Percentiles rank a stretch among this genome's conserved stretches.
These are phyloP conservation scores for Coemansia sp. DNA, from an alignment of 192 early-diverging fungal species.

Conservation along the genomic window DNA sequence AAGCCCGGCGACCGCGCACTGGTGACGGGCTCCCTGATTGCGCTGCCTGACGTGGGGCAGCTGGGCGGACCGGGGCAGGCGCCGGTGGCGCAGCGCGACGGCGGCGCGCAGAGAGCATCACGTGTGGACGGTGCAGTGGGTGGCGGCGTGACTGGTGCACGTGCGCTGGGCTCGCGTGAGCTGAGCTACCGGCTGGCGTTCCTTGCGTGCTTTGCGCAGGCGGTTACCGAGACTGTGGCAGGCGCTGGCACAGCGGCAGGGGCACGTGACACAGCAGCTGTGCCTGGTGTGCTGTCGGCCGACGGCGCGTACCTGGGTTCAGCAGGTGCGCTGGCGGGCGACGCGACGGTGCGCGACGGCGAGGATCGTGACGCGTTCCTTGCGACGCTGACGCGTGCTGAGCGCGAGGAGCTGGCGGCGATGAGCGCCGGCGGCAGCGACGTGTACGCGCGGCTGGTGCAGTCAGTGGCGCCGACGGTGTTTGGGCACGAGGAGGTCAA, in stretches of 20 bases:
- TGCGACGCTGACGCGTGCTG: slow-evolving; percentile 62
- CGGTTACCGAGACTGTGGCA: slow-evolving; percentile 20
- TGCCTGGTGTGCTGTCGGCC: slow-evolving; percentile 10
- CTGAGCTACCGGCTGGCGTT: slow-evolving; percentile 92
- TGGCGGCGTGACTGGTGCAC: slow-evolving; percentile 82
- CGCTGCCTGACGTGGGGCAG: slow-evolving; percentile 86
- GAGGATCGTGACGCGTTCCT: slow-evolving; percentile 65
- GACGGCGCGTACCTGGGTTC: slow-evolving; percentile 20
- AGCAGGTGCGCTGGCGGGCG: slow-evolving; percentile 34
- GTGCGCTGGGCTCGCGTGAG: slow-evolving; percentile 86
- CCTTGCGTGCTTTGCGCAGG: slow-evolving; percentile 77
- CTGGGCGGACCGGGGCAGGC: slow-evolving; percentile 69
- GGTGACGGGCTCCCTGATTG: slow-evolving; percentile 87
- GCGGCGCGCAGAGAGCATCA: slow-evolving; percentile 21
- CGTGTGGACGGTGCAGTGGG: slow-evolving; percentile 56
- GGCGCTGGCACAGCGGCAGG: slow-evolving; percentile 19
- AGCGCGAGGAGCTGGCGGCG: slow-evolving; percentile 71
- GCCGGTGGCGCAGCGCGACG: slow-evolving; percentile 59
- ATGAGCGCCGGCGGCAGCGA: slow-evolving; percentile 62
- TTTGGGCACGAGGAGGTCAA: slow-evolving; percentile 95
- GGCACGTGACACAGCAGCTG: slow-evolving; percentile 15
- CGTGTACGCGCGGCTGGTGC: slow-evolving; percentile 75
- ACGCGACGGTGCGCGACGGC: slow-evolving; percentile 59
- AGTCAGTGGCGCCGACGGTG: slow-evolving; percentile 85
- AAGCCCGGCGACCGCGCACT: slow-evolving; percentile 93